These are phyloP conservation scores for Gossypium sturtianum DNA, from an alignment of 345 rosid genomes.

Conservation along the genomic window DNA sequence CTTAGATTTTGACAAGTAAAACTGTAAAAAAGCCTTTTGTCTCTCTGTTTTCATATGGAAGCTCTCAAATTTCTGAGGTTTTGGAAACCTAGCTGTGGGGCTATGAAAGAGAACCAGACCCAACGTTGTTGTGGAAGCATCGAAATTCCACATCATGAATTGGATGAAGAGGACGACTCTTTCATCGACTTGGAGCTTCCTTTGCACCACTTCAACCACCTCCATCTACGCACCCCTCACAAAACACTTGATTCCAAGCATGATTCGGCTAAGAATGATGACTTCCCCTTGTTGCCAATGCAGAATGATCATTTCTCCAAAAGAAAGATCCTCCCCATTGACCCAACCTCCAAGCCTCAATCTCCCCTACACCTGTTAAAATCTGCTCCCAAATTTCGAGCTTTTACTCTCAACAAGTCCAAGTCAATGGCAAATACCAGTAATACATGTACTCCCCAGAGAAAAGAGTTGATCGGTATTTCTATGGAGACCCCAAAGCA, in stretches of 20 bases:
- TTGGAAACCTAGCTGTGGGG: constrained; percentile 37
- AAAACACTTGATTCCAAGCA: constrained; percentile 16
- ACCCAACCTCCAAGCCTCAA: constrained; percentile 43
- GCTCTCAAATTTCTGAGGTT: constrained; percentile 55
- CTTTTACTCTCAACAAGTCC: constrained; percentile 50
- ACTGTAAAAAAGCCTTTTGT: background rate
- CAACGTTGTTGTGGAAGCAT: constrained; percentile 8
- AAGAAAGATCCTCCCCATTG: constrained; percentile 69
- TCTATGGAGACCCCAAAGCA: constrained; percentile 14
- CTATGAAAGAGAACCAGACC: constrained; percentile 17
- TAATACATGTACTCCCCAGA: constrained; percentile 17
- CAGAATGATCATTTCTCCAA: constrained; percentile 35
- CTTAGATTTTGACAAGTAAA: background rate
- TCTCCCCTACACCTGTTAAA: constrained; percentile 58
- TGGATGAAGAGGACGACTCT: constrained; percentile 75
- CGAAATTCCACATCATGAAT: constrained; percentile 23
- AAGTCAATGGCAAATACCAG: constrained; percentile 28
- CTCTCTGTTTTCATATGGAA: constrained; percentile 39
- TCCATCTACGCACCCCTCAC: background rate
- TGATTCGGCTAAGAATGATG: constrained; percentile 13
- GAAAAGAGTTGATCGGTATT: constrained; percentile 14
- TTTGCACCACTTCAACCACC: constrained; percentile 33
- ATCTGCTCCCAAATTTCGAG: constrained; percentile 55
- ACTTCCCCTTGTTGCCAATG: constrained; percentile 26
- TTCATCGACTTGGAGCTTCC: constrained; percentile 83